Evolutionary conservation across 1,284 basidiomycete species (phyloP).

Genomic region (Heterobasidion occidentale): DNA sequence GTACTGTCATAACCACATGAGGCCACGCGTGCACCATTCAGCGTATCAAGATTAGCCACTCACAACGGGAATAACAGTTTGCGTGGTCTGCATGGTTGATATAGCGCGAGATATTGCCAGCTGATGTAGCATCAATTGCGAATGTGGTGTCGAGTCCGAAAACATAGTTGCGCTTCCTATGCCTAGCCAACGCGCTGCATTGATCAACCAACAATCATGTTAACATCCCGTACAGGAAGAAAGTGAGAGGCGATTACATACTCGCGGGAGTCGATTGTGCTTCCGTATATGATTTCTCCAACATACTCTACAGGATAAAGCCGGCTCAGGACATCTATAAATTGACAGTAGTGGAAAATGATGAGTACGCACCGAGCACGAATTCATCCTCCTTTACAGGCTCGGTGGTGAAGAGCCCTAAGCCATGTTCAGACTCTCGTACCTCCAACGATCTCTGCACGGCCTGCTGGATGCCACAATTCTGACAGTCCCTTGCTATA

Average conservation of each 20-base stretch:
- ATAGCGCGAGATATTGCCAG: constrained; percentile 48
- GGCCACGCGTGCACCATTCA: neutral
- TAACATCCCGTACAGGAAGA: neutral
- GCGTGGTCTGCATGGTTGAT: constrained; percentile 37
- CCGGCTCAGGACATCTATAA: neutral
- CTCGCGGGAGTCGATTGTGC: constrained; percentile 26
- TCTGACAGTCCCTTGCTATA: constrained; percentile 23
- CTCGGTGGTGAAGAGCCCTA: constrained; percentile 45
- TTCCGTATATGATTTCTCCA: constrained; percentile 42
- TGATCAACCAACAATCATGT: neutral
- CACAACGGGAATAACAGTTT: constrained; percentile 37
- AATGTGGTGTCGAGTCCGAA: constrained; percentile 27
- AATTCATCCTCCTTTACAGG: constrained; percentile 29
- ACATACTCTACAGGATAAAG: constrained; percentile 41
- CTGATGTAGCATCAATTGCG: constrained; percentile 35
- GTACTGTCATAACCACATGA: constrained; percentile 6
- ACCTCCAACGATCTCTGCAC: constrained; percentile 33
- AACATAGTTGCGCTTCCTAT: constrained; percentile 37
- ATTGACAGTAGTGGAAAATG: neutral
- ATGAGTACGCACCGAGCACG: constrained; percentile 34
- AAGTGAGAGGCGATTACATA: constrained; percentile 7
- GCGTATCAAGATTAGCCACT: constrained; percentile 8
- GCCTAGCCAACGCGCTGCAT: constrained; percentile 16
- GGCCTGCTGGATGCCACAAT: constrained; percentile 33
- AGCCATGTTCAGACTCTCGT: constrained; percentile 32